phyloP scores from a whole-genome alignment of 768 basidiomycete species.

The Polyporus arcularius region DNA sequence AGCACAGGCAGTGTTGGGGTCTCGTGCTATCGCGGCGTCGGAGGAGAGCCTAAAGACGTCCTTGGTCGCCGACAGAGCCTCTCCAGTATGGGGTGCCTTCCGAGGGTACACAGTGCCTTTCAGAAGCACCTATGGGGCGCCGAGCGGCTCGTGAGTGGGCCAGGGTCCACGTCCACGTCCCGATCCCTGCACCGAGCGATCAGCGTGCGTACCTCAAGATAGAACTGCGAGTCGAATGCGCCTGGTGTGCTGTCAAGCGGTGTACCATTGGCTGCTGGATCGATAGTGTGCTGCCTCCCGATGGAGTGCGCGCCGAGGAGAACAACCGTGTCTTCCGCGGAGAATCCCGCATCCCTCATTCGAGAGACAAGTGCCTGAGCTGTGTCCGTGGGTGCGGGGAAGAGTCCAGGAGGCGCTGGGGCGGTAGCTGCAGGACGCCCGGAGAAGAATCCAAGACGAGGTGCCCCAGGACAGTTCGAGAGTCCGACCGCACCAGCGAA shows the following conservation, averaged over 20 bases:
- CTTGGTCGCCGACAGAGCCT: conserved; percentile 14
- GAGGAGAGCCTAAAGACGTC: conserved; percentile 21
- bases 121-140: conserved; percentile 10
- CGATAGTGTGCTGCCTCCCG: conserved; percentile 17
- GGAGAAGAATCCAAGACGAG: conserved; percentile 22
- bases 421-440: conserved; percentile 22
- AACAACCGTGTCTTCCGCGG: conserved; percentile 12
- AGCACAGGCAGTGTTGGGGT: conserved; percentile 14
- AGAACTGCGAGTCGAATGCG: conserved; percentile 30
- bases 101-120: conserved; percentile 22
- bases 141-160: conserved; percentile 13
- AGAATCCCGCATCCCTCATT: conserved; percentile 22
- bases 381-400: conserved; percentile 27
- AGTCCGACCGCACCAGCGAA: conserved; percentile 28
- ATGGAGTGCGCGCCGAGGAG: conserved; percentile 25
- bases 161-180: not conserved
- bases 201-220: conserved; percentile 22
- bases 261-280: conserved; percentile 12
- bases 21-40: conserved; percentile 21
- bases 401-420: conserved; percentile 21
- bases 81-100: conserved; percentile 11
- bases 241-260: conserved; percentile 29
- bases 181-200: not conserved
- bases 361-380: conserved; percentile 22
- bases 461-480: conserved; percentile 25